Conservation (phyloP, 1,284 basidiomycete genomes). For the Tilletia horrida region DNA sequence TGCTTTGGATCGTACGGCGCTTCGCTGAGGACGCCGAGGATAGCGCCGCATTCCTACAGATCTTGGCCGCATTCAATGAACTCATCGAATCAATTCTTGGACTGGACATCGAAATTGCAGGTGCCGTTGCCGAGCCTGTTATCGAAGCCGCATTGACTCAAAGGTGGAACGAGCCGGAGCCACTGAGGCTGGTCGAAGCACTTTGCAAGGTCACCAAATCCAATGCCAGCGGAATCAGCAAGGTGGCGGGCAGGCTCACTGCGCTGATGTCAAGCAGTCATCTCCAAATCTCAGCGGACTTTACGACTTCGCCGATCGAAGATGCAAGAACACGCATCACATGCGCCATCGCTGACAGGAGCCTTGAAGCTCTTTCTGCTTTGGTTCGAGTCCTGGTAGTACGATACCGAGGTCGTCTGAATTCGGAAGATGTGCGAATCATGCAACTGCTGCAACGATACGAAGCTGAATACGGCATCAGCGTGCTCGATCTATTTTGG, state of each 20-base stretch:
- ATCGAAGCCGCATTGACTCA: slow-evolving; percentile 67
- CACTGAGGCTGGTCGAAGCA: slow-evolving; percentile 61
- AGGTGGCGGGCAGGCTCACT: slow-evolving; percentile 23
- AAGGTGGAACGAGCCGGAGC: slow-evolving; percentile 59
- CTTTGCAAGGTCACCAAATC: slow-evolving; percentile 56
- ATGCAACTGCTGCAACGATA: background rate
- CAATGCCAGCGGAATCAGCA: slow-evolving; percentile 63
- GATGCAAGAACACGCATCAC: slow-evolving; percentile 67
- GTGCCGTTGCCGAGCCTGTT: slow-evolving; percentile 70
- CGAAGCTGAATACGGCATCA: background rate
- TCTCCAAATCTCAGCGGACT: background rate
- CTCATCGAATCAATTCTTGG: background rate
- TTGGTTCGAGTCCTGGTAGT: slow-evolving; percentile 24
- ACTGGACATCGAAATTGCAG: slow-evolving; percentile 57
- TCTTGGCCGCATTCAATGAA: background rate
- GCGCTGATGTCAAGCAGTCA: slow-evolving; percentile 11
- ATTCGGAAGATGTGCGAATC: background rate
- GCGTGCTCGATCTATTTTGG: background rate
- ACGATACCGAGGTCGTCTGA: background rate
- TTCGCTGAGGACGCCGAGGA: slow-evolving; percentile 55
- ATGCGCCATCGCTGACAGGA: slow-evolving; percentile 66
- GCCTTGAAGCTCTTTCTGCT: slow-evolving; percentile 62
- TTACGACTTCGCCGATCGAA: slow-evolving; percentile 10
- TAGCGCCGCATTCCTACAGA: slow-evolving; percentile 24
- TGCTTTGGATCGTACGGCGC: slow-evolving; percentile 53